Base-by-base conservation (phyloP, 768 basidiomycete genomes). In the Mycena sanguinolenta region DNA sequence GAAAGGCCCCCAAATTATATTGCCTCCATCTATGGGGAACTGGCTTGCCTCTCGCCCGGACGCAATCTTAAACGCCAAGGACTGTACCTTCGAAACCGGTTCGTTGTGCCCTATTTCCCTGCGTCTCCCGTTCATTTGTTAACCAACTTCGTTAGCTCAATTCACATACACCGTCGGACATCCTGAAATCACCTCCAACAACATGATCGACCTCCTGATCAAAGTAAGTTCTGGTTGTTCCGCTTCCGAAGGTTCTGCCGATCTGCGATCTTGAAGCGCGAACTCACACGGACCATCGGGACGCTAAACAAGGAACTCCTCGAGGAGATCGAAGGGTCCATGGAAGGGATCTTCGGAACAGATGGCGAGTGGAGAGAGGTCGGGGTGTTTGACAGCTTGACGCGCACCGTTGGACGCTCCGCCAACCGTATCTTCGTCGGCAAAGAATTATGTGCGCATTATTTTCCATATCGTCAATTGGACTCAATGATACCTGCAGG, bases 131-230 rank as follows among this genome's bases (percentile, higher is more conserved):
- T n/a, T 46, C 46, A 46, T 46, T 14, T 46, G 46, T 46, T 46
- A 19, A 46, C 46, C 46, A 46, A 46, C 46, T 46, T 38, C 36
- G 36, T 38, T 46, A 28, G 71, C 50, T 16, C 72, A 73, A 54
- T 73, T 73, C 72, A 66, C 36, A 19, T 62, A 73, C 68, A 73
- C 72, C 14, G 72, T 73, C 34, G 72, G 71, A 25, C 71, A 72
- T 36, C 61, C 50, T 0, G 67, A 63, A 27, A 73, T 72, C 30
- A 55, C 58, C 7, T 61, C 62, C 32, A 65, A 73, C 60, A 64
- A 73, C 30, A 66, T 70, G 58, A 70, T 73, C 28, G 72, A 73
- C 55, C 67, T 73, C 9, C 38, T 73, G 3, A 73, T 73, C 5
- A 46, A 46, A 46, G 46, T 46, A n/a, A 46, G 46, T 46, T 5